Base-by-base conservation (phyloP, 2,329 filamentous ascomycete species). In the Colletotrichum cuscutae region DNA sequence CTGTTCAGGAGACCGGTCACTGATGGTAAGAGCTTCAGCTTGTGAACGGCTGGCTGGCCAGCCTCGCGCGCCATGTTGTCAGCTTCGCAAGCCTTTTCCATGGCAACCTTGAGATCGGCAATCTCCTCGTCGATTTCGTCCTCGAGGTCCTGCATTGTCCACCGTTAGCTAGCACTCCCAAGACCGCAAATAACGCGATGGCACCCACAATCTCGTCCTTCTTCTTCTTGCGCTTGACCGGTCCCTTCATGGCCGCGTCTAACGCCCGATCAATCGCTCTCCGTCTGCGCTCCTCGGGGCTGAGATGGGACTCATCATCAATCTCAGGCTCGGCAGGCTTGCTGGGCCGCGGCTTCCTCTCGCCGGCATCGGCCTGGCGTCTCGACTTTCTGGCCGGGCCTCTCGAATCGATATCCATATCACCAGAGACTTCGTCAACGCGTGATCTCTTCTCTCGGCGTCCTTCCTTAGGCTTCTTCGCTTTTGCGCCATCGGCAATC, bases 21-120 rank as follows among this genome's bases (percentile, higher is more conserved):
- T 81, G 98, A 93, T 1, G 96, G 95, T 19, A 99, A 90, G 77
- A 99, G 92, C 84, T 95, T 95, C 58, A 99, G 90, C 86, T 99
- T 99, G 85, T 97, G 93, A 72, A 95, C 90, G 35, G 97, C 97
- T 0, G 96, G 95, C 79, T 94, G 88, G 76, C 93, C 92, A 63
- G 91, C 88, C 76, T 93, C 89, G 77, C 97, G 95, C 52, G 94
- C 95, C 68, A 91, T 86, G 77, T 96, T 95, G 82, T 99, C 97
- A 49, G 91, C 90, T 82, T 95, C 90, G 73, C 96, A 98, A 19
- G 97, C 97, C 76, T 91, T 89, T 76, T 97, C 95, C 95, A 99
- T 99, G 69, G 92, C 91, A 66, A 94, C 89, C 79, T 97, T 97
- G 81, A 99, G 92, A 61, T 93, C 89, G 70, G 94, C 94, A 75